phyloP scores from a whole-genome alignment of 768 basidiomycete genomes.

The Mycena galopus region DNA sequence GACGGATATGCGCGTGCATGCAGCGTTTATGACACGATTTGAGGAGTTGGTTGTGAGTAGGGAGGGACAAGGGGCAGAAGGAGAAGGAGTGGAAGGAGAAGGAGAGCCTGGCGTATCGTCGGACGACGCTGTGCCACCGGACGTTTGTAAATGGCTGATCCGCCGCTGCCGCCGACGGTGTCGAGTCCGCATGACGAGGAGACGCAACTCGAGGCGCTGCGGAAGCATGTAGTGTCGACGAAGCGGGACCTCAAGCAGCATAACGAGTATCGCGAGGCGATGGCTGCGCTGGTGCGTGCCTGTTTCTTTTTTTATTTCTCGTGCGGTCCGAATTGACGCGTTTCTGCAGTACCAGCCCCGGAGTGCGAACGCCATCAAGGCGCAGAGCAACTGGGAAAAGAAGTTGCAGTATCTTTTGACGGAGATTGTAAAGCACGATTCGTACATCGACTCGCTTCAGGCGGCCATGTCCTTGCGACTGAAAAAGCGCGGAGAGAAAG shows the following conservation, averaged over 20 bases:
- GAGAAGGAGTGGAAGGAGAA: slow-evolving; percentile 18
- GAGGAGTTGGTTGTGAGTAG: slow-evolving; percentile 60
- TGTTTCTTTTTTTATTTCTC: background rate
- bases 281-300: slow-evolving; percentile 77
- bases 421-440: slow-evolving; percentile 96
- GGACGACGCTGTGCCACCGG: slow-evolving; percentile 85
- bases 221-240: slow-evolving; percentile 81
- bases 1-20: slow-evolving; percentile 96
- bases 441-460: slow-evolving; percentile 92
- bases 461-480: slow-evolving; percentile 86
- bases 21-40: slow-evolving; percentile 83
- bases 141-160: slow-evolving; percentile 90
- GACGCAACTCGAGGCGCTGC: slow-evolving; percentile 89
- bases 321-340: background rate
- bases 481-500: slow-evolving; percentile 92
- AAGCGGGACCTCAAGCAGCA: slow-evolving; percentile 87
- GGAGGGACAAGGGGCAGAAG: slow-evolving; percentile 36
- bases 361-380: slow-evolving; percentile 79
- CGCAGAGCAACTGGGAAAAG: slow-evolving; percentile 92
- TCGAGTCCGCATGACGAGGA: slow-evolving; percentile 93
- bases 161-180: slow-evolving; percentile 87
- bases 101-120: slow-evolving; percentile 58
- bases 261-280: slow-evolving; percentile 85
- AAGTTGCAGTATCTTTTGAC: slow-evolving; percentile 90
- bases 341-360: slow-evolving; percentile 82